A percentile compares a stretch with the other conserved stretches of the same genome.
These are phyloP conservation scores for Thalassiosira allenii DNA, from an alignment of 352 stramenopile species.

Conservation along the genomic window DNA sequence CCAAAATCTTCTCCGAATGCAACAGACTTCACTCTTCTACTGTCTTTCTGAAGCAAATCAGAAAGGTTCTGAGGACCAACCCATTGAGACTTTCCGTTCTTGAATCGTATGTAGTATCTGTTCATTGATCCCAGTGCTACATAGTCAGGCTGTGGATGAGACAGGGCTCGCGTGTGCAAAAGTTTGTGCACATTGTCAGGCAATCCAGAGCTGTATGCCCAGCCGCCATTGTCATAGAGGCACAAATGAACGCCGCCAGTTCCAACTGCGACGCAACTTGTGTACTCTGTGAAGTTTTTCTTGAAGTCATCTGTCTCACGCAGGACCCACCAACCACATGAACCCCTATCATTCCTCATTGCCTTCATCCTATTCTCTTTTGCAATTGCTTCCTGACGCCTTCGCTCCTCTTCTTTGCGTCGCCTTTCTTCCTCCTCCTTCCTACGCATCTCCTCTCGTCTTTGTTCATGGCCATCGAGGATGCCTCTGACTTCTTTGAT, in stretches of 20 bases:
- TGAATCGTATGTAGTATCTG: constrained; percentile 4
- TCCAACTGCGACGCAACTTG: constrained; percentile 4
- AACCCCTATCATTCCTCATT: background rate
- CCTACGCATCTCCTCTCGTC: too few relatives aligned
- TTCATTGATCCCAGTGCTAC: constrained; percentile 5
- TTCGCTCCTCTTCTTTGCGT: too few relatives aligned
- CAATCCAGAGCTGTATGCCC: constrained; percentile 8
- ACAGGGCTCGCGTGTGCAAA: background rate
- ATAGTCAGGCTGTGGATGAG: background rate
- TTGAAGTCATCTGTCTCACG: constrained; percentile 6
- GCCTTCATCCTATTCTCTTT: constrained; percentile 2
- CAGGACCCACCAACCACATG: background rate
- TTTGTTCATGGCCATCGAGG: background rate
- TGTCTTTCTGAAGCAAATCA: background rate
- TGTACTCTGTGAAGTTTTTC: constrained; percentile 9
- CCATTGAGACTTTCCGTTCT: constrained; percentile 9
- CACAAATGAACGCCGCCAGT: constrained; percentile 2
- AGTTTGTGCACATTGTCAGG: background rate
- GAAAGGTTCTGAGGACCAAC: background rate
- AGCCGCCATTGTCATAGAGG: constrained; percentile 14
- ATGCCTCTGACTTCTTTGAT: background rate
- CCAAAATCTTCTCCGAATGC: constrained; percentile 16
- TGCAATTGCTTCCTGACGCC: background rate
- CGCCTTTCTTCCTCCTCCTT: too few relatives aligned
- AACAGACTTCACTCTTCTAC: constrained; percentile 7